These are phyloP conservation scores for Candida dubliniensis DNA, from an alignment of 1,139 yeast species.

Conservation along the genomic window DNA sequence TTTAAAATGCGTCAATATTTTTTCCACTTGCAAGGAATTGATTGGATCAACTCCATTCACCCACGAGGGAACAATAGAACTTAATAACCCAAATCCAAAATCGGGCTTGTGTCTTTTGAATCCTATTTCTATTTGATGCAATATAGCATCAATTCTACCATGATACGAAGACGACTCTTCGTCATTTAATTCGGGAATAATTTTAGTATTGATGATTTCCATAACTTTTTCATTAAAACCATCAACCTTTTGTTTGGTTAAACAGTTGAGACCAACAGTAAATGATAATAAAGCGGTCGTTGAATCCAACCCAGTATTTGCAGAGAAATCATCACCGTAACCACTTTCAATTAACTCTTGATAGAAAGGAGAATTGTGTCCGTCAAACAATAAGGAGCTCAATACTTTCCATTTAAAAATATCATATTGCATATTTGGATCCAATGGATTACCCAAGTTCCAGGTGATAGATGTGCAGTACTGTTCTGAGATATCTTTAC, in stretches of 20 bases:
- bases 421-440: slow-evolving; percentile 52
- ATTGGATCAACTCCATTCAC: slow-evolving; percentile 76
- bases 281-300: slow-evolving; percentile 78
- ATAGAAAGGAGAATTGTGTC: slow-evolving; percentile 89
- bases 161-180: slow-evolving; percentile 50
- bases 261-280: slow-evolving; percentile 84
- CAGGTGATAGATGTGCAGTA: slow-evolving; percentile 82
- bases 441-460: slow-evolving; percentile 75
- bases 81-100: slow-evolving; percentile 80
- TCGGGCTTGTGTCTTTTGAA: slow-evolving; percentile 88
- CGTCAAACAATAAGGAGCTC: slow-evolving; percentile 76
- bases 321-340: slow-evolving; percentile 80
- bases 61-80: slow-evolving; percentile 79
- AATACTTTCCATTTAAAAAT: slow-evolving; percentile 74
- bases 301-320: slow-evolving; percentile 85
- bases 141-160: slow-evolving; percentile 73
- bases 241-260: slow-evolving; percentile 50
- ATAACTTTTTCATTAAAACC: slow-evolving; percentile 47
- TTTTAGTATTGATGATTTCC: slow-evolving; percentile 35
- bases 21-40: slow-evolving; percentile 63
- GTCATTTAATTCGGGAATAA: slow-evolving; percentile 41
- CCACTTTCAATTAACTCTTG: slow-evolving; percentile 83
- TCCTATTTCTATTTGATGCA: slow-evolving; percentile 82
- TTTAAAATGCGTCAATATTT: slow-evolving; percentile 58
- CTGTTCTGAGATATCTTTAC: slow-evolving; percentile 66